Evolutionary conservation across 345 rosid genomes (phyloP).

Genomic region (Euphorbia lathyris): DNA sequence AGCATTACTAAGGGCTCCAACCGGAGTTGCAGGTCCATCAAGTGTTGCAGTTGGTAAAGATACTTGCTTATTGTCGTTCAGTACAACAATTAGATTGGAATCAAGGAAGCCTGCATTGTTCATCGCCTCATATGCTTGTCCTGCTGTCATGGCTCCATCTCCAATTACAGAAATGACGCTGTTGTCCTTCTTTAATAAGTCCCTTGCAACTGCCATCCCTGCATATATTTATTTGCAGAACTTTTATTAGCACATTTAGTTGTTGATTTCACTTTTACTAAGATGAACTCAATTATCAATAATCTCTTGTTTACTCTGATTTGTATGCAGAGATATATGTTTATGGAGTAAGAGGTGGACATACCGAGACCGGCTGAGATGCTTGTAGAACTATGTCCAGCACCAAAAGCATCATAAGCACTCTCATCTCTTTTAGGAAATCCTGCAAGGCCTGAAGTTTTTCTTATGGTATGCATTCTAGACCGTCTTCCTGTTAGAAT

Average conservation of each 20-base stretch:
- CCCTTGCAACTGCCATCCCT: slow-evolving; percentile 82
- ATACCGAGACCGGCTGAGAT: slow-evolving; percentile 79
- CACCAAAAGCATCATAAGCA: slow-evolving; percentile 61
- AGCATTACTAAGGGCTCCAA: slow-evolving; percentile 65
- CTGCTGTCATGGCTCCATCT: slow-evolving; percentile 83
- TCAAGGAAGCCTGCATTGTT: slow-evolving; percentile 71
- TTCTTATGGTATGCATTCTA: slow-evolving; percentile 61
- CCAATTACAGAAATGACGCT: slow-evolving; percentile 70
- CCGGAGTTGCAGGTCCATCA: slow-evolving; percentile 69
- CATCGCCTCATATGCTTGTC: slow-evolving; percentile 76
- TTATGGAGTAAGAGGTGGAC: neutral
- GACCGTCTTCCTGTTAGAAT: slow-evolving; percentile 76
- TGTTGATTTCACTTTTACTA: neutral
- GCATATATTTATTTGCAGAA: neutral
- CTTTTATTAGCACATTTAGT: neutral
- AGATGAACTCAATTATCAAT: neutral
- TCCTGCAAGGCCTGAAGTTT: slow-evolving; percentile 71
- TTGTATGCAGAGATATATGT: too few species aligned
- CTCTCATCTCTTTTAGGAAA: slow-evolving; percentile 80
- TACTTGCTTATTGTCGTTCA: slow-evolving; percentile 73
- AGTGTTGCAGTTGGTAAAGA: slow-evolving; percentile 75
- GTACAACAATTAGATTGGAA: slow-evolving; percentile 47
- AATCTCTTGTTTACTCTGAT: neutral
- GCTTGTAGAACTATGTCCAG: slow-evolving; percentile 77
- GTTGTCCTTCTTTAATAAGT: slow-evolving; percentile 51